Evolutionary conservation across 2,329 filamentous ascomycete species (phyloP).

Genomic region (Aureobasidium namibiae): DNA sequence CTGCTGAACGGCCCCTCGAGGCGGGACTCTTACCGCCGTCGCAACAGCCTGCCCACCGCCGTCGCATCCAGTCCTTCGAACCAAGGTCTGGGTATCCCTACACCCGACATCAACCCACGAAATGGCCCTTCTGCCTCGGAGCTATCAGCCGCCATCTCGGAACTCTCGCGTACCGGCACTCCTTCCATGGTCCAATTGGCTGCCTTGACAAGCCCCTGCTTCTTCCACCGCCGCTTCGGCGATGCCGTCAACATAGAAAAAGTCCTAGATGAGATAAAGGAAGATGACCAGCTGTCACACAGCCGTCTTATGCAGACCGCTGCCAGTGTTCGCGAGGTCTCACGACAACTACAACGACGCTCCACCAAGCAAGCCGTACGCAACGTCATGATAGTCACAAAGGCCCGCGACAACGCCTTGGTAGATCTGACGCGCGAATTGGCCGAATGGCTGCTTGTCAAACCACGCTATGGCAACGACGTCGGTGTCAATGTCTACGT

Average conservation of each 20-base stretch:
- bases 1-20: neutral
- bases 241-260: conserved; percentile 92
- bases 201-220: conserved; percentile 83
- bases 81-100: conserved; percentile 9
- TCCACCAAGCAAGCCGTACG: conserved; percentile 86
- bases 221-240: conserved; percentile 95
- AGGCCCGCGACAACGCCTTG: conserved; percentile 88
- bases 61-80: conserved; percentile 14
- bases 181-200: conserved; percentile 41
- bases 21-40: conserved; percentile 13
- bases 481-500: conserved; percentile 96
- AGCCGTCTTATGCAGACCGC: conserved; percentile 91
- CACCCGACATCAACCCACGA: conserved; percentile 1
- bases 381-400: conserved; percentile 98
- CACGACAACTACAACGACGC: conserved; percentile 84
- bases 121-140: conserved; percentile 14
- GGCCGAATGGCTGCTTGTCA: conserved; percentile 77
- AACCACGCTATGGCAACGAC: conserved; percentile 80
- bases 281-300: conserved; percentile 83
- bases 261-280: conserved; percentile 88
- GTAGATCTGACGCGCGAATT: conserved; percentile 84
- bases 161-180: conserved; percentile 11
- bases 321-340: conserved; percentile 88
- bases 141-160: conserved; percentile 14
- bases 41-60: conserved; percentile 15